A percentile compares a stretch with the other conserved stretches of the same genome.
phyloP scores from a whole-genome alignment of 2,329 filamentous ascomycete species.

The Plectosphaerella cucumerina region DNA sequence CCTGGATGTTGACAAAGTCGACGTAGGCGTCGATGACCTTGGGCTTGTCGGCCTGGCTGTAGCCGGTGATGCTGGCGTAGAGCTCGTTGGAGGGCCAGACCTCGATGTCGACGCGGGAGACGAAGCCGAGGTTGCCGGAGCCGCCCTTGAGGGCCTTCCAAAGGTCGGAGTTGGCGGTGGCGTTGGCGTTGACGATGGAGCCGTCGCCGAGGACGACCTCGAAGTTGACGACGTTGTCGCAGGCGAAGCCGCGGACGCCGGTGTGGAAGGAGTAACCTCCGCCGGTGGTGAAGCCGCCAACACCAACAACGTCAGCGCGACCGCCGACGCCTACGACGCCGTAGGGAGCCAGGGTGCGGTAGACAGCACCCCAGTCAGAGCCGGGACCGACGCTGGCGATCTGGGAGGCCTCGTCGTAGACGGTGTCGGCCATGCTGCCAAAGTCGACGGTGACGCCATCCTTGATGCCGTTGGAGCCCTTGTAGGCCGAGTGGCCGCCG shows the following conservation, averaged over 20 bases:
- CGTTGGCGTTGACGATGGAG: conserved; percentile 34
- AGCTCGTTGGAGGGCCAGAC: conserved; percentile 1
- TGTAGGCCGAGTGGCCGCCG: conserved; percentile 20
- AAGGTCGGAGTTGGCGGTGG: conserved; percentile 30
- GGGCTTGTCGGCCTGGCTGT: not conserved
- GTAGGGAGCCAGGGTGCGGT: conserved; percentile 13
- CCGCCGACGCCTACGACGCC: conserved; percentile 15
- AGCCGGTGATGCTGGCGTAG: conserved; percentile 7
- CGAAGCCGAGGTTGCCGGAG: conserved; percentile 40
- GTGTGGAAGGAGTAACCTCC: conserved; percentile 24
- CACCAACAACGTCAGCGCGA: conserved; percentile 17
- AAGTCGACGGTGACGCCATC: conserved; percentile 21
- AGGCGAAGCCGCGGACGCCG: conserved; percentile 30
- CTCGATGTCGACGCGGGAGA: conserved; percentile 21
- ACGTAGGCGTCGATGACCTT: conserved; percentile 4
- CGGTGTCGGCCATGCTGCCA: conserved; percentile 23
- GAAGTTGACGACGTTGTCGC: conserved; percentile 34
- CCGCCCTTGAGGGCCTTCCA: conserved; percentile 43
- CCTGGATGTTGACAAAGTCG: conserved; percentile 2
- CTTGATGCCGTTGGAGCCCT: conserved; percentile 16
- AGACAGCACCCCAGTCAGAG: conserved; percentile 20
- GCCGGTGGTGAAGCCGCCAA: conserved; percentile 17
- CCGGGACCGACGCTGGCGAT: conserved; percentile 25
- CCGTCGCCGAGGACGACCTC: conserved; percentile 40
- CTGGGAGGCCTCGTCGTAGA: conserved; percentile 20